A percentile compares a stretch with the other conserved stretches of the same genome.
These are phyloP conservation scores for Neodidymelliopsis sp. DNA, from an alignment of 2,329 filamentous ascomycete species.

Conservation along the genomic window DNA sequence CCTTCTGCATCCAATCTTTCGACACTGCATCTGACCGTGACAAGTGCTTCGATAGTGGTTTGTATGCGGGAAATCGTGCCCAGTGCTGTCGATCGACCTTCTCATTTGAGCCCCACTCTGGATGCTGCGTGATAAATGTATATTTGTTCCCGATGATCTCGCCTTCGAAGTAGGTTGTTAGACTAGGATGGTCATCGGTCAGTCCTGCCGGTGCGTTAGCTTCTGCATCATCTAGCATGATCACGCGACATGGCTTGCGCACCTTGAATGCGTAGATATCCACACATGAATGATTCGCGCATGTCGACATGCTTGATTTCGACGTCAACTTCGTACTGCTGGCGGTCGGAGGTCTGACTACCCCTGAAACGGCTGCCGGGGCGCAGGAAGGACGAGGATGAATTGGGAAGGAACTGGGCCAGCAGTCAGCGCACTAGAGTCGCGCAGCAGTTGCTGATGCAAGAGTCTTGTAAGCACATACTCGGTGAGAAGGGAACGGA, in stretches of 20 bases:
- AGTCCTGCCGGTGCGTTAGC: constrained; percentile 66
- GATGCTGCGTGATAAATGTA: constrained; percentile 88
- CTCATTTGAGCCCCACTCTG: constrained; percentile 88
- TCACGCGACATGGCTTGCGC: constrained; percentile 25
- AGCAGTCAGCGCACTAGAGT: constrained; percentile 25
- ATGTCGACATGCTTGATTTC: constrained; percentile 97
- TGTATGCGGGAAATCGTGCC: constrained; percentile 87
- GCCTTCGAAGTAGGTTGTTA: constrained; percentile 97
- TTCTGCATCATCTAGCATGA: not conserved
- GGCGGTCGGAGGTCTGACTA: constrained; percentile 90
- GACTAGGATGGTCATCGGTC: constrained; percentile 93
- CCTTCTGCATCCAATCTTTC: constrained; percentile 77
- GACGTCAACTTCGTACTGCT: constrained; percentile 94
- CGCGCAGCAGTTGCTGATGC: not conserved
- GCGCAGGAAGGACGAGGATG: constrained; percentile 85
- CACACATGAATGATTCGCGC: constrained; percentile 91
- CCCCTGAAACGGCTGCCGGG: constrained; percentile 88
- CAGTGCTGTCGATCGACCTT: constrained; percentile 94
- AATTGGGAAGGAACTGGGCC: constrained; percentile 72
- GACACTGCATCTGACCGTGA: constrained; percentile 65
- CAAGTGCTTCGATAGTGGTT: constrained; percentile 73
- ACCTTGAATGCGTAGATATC: constrained; percentile 96
- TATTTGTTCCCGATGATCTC: constrained; percentile 97
- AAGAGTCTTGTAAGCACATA: constrained; percentile 27
- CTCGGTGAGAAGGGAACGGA: constrained; percentile 45